Evolutionary conservation across 2,329 filamentous ascomycete species (phyloP), one percentile per base, ranked within the genome.

Genomic region (Aureobasidium mangrovei): DNA sequence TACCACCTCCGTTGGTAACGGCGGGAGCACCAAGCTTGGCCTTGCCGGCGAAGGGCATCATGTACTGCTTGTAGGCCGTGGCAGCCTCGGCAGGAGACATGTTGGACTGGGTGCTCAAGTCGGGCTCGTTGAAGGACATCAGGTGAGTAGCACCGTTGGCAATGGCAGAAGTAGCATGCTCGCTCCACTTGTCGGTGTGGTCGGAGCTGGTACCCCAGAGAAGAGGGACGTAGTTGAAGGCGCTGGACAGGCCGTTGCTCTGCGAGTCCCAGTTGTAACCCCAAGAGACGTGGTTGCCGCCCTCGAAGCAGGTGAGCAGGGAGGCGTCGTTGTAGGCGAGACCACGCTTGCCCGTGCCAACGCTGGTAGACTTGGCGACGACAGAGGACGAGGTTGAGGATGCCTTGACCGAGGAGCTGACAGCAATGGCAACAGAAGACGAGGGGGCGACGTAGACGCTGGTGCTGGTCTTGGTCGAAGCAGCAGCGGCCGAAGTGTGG

Each of bases 81-180:
- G 80, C 82, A 38, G 81, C 82, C 1, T 63, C 65, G 4, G 62
- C 61, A n/a, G 81, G 71, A 27, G 69, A 66, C 65, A 85, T 57
- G 72, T 83, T 79, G 62, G 81, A 72, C 70, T 87, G 83, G n/a
- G 65, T 65, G 9, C 61, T 60, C 58, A 77, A 76, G 67, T 88
- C 85, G 43, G 82, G 82, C 75, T 88, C 84, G 76, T 88, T 88
- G 78, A 86, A 86, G 67, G 77, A 76, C 64, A 87, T 76, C 54
- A 87, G 67, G 61, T 76, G 73, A 58, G 74, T 77, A 60, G 77
- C 70, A 54, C 83, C 84, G 9, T 66, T 65, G 48, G 67, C 61
- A 58, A 86, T 76, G 58, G 80, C 79, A 12, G 67, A 64, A 52
- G 75, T 65, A 43, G 76, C 81, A 58, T 77, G 74, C 10, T 57